Evolutionary conservation across 257 asterid species (phyloP), one percentile per base, ranked within the genome.

Genomic region (Solanum pimpinellifolium): DNA sequence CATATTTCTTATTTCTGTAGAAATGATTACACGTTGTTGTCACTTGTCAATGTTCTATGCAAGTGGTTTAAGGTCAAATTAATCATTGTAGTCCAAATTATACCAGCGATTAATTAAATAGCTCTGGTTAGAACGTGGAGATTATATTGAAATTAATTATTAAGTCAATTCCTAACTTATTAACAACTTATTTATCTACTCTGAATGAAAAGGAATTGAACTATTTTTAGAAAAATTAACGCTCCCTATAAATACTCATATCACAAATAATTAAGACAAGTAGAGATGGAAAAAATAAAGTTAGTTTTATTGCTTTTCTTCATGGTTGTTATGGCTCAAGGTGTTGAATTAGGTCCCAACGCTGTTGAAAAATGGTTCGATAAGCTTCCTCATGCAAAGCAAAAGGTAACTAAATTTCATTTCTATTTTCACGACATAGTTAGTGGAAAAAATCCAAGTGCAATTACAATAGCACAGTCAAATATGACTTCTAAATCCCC

Each of bases 361-460:
- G 91, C 66, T 16, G 29, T 91, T n/a, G 90, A 44, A 85, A 42
- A 27, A 41, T 91, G 92, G 93, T 90, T 41, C 83, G 20, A 39
- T 27, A 89, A 60, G 11, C 88, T 89, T 49, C 91, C 91, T 11
- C 56, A 49, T 4, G 77, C 82, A 27, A 86, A 73, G n/a, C 87
- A 88, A 23, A 92, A 89, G 72, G 76, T 87, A 25, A 83, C 89
- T 1, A 44, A 89, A 5, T 86, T 92, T 25, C 91, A 88, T 81
- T 92, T 92, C 86, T 92, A 90, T 88, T 87, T 90, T 35, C 93
- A 92, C 18, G 93, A 92, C 86, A 83, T 87, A 2, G 90, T 87
- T 3, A 81, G 87, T 12, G 91, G 91, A 1, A 88, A 91, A 0
- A 90, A 27, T 60, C 88, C 88, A 9, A 47, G 88, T 10, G 90